Base-by-base conservation (phyloP, 2,329 filamentous ascomycete species). In the Septoria linicola region DNA sequence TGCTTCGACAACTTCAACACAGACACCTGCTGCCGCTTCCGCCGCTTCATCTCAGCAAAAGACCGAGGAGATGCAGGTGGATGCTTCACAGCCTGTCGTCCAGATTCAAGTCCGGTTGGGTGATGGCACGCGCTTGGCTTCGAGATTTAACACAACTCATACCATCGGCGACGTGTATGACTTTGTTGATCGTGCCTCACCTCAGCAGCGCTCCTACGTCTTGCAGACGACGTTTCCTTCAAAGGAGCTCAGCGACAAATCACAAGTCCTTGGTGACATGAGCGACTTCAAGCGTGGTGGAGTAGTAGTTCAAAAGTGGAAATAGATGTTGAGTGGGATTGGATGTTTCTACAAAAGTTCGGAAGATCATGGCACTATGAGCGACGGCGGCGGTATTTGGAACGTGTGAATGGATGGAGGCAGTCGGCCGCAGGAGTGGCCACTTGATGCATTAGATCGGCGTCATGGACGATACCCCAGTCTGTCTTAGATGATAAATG, bases 171-270 rank as follows among this genome's bases (percentile, higher is more conserved):
- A 92, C 59, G 79, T 95, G 7, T 92, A 93, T 68, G 74, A 77
- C 7, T 92, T 92, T 62, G 81, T 92, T 54, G 74, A 80, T 52
- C 76, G 79, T n/a, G 79, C 87, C 0, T 84, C 80, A 5, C 79
- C 80, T 42, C 72, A 73, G 23, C 66, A 70, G 32, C 78, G 88
- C n/a, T 62, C 77, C 3, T 93, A 86, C 77, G 85, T 88, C 2
- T 74, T 95, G 36, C 87, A 85, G 58, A 93, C 88, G 0, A 92
- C 88, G 0, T 93, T 93, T 69, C 88, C 88, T 3, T 89, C 82
- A 64, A 90, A 89, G 72, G 86, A 92, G 47, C 80, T 92, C 57
- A 83, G 78, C 1, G 87, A 93, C 63, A 84, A 84, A 69, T 63
- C 66, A 40, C 69, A 66, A 58, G 72, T 66, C 49, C 62, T 75